Conservation (phyloP, 208 protist species). For the Crithidia brevicula region DNA sequence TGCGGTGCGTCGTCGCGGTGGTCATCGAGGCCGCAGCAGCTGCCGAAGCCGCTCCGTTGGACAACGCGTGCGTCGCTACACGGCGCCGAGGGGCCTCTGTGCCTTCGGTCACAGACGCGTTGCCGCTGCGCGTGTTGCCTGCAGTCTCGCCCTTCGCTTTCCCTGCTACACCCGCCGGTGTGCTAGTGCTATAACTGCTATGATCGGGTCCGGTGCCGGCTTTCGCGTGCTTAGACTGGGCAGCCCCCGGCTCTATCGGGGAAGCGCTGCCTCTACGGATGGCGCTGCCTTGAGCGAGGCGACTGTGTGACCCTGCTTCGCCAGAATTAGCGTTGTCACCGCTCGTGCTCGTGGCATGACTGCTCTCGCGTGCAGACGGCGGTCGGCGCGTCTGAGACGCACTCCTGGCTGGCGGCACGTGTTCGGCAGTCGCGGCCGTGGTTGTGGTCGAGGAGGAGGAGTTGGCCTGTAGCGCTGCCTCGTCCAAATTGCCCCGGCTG, state of each 20-base stretch:
- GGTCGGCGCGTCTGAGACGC: background rate
- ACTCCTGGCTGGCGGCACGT: no score
- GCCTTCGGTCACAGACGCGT: conserved; percentile 4
- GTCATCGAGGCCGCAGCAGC: background rate
- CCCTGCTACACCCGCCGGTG: background rate
- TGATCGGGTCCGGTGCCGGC: no score
- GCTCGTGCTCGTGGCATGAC: background rate
- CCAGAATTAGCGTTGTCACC: no score
- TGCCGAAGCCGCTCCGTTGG: background rate
- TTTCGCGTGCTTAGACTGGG: no score
- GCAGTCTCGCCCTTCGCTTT: background rate
- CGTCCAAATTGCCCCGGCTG: background rate
- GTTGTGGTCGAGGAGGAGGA: background rate
- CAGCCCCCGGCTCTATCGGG: background rate
- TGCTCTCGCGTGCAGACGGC: background rate
- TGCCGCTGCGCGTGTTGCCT: conserved; percentile 1
- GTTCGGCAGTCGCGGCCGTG: no score
- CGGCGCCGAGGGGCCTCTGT: background rate
- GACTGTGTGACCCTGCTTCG: conserved; percentile 5
- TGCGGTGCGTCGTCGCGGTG: background rate
- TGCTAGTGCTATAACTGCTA: background rate
- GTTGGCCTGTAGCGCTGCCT: background rate
- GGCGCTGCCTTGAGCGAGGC: background rate
- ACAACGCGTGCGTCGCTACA: no score
- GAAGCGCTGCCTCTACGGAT: background rate